Conservation (phyloP, 2,329 filamentous ascomycete species). For the Colletotrichum falcatum region DNA sequence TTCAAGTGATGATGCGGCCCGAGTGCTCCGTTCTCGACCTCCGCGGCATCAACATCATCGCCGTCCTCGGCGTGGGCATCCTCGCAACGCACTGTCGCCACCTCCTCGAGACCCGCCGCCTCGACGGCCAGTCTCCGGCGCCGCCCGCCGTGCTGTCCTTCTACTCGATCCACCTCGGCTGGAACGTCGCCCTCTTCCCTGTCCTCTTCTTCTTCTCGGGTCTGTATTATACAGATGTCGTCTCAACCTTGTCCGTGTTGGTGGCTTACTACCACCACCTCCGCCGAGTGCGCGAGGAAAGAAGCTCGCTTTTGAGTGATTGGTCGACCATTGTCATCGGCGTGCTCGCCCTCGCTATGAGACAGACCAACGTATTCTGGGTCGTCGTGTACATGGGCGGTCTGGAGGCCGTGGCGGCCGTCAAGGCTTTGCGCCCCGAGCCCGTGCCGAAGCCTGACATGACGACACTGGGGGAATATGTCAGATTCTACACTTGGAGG, state of each 20-base stretch:
- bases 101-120: conserved; percentile 58
- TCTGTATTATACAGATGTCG: conserved; percentile 93
- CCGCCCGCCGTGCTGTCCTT: conserved; percentile 48
- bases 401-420: conserved; percentile 64
- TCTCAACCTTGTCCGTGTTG: conserved; percentile 82
- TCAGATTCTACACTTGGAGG: conserved; percentile 55
- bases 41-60: conserved; percentile 61
- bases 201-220: conserved; percentile 96
- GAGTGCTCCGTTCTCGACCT: conserved; percentile 58
- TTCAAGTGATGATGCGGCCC: conserved; percentile 40
- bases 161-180: conserved; percentile 69
- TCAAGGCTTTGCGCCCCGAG: conserved; percentile 57
- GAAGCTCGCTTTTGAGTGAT: conserved; percentile 53
- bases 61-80: conserved; percentile 56
- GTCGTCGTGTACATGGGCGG: conserved; percentile 81
- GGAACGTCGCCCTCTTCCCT: conserved; percentile 89
- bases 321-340: conserved; percentile 67
- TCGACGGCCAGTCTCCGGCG: conserved; percentile 8
- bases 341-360: conserved; percentile 76
- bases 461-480: conserved; percentile 49
- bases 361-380: conserved; percentile 99
- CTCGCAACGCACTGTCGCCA: conserved; percentile 65
- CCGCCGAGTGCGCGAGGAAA: conserved; percentile 52
- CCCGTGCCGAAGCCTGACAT: conserved; percentile 48
- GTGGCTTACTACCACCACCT: conserved; percentile 73